Conservation (phyloP, 805 yeast genomes). For the Ogataea philodendri region DNA sequence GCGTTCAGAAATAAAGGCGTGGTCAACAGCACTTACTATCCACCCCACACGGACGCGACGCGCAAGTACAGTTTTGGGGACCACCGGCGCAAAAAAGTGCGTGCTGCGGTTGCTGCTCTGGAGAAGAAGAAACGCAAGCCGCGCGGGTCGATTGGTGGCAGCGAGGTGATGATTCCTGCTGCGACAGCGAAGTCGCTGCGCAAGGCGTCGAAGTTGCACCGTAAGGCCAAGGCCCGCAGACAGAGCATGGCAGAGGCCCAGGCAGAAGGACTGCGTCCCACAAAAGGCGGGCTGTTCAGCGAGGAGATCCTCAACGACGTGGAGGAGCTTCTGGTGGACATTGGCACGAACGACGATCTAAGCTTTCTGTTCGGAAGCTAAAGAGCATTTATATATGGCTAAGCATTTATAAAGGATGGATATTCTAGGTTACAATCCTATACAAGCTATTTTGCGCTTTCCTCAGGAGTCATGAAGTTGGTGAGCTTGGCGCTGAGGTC, state of each 20-base stretch:
- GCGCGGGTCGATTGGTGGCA: slow-evolving; percentile 28
- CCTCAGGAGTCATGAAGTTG: slow-evolving; percentile 42
- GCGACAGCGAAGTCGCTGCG: slow-evolving; percentile 19
- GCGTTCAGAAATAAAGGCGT: slow-evolving; percentile 86
- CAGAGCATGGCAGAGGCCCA: slow-evolving; percentile 74
- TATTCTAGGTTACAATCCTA: slow-evolving; percentile 3
- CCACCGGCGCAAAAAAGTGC: slow-evolving; percentile 12
- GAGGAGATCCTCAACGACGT: slow-evolving; percentile 73
- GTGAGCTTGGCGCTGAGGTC: slow-evolving; percentile 75
- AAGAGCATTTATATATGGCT: slow-evolving; percentile 7
- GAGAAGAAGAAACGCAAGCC: slow-evolving; percentile 29
- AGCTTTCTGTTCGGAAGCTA: slow-evolving; percentile 35
- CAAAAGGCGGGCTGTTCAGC: slow-evolving; percentile 73
- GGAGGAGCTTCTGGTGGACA: slow-evolving; percentile 62
- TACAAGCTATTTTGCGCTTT: slow-evolving; percentile 27
- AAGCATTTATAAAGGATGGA: slow-evolving; percentile 14
- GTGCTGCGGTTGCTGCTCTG: slow-evolving; percentile 18
- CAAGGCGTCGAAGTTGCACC: slow-evolving; percentile 24
- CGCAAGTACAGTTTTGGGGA: slow-evolving; percentile 28
- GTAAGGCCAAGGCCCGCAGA: slow-evolving; percentile 45
- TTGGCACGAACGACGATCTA: slow-evolving; percentile 42
- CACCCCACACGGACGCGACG: slow-evolving; percentile 21
- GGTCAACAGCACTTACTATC: slow-evolving; percentile 21
- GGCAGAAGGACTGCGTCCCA: slow-evolving; percentile 70
- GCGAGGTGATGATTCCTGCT: slow-evolving; percentile 25